Conservation (phyloP, 2,329 filamentous ascomycete genomes). For the Diplodia seriata region DNA sequence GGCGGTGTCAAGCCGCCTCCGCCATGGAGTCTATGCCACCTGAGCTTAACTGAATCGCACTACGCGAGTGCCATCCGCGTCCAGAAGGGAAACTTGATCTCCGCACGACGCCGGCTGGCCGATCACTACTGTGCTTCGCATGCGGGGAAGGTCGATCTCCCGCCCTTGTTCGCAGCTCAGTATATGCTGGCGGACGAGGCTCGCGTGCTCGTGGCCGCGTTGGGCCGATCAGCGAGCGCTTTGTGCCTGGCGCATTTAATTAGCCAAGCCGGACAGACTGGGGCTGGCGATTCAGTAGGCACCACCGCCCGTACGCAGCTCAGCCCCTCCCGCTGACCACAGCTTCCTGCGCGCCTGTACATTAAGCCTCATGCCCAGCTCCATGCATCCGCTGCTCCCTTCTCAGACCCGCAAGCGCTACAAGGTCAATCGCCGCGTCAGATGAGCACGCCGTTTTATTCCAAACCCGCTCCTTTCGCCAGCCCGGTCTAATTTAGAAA, state of each 20-base stretch:
- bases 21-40: slow-evolving; percentile 12
- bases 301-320: slow-evolving; percentile 22
- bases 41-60: slow-evolving; percentile 28
- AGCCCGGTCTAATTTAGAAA: neutral
- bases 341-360: slow-evolving; percentile 5
- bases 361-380: slow-evolving; percentile 18
- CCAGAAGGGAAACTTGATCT: slow-evolving; percentile 29
- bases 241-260: slow-evolving; percentile 27
- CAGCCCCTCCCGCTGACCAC: slow-evolving; percentile 31
- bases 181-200: neutral
- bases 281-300: slow-evolving; percentile 31
- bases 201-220: neutral
- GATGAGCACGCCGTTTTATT: slow-evolving; percentile 8
- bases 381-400: slow-evolving; percentile 20
- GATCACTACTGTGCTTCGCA: slow-evolving; percentile 18
- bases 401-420: slow-evolving; percentile 23
- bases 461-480: slow-evolving; percentile 14
- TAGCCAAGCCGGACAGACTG: slow-evolving; percentile 31
- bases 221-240: slow-evolving; percentile 14
- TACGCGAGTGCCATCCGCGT: slow-evolving; percentile 16
- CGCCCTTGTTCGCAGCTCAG: neutral
- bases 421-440: slow-evolving; percentile 30
- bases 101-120: slow-evolving; percentile 19
- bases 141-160: slow-evolving; percentile 32
- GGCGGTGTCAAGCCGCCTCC: slow-evolving; percentile 20